phyloP scores from a whole-genome alignment of 805 yeast genomes.

The Kazachstania taianensis region DNA sequence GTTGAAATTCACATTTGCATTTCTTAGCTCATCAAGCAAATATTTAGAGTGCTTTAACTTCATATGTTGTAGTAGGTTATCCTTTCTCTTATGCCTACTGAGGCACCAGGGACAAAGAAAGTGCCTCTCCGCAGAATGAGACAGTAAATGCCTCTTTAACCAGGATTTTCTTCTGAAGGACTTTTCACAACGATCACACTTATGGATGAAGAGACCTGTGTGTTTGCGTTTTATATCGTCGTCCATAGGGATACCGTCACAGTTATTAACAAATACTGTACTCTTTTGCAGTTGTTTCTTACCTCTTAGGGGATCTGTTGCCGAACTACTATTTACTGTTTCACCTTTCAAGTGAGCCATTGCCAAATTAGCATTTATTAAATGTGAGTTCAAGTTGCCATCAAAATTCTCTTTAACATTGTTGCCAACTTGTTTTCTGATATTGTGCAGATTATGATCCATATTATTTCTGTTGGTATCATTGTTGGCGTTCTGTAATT shows the following conservation, averaged over 20 bases:
- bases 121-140: conserved; percentile 26
- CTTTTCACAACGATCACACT: conserved; percentile 25
- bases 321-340: no score
- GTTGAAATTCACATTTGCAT: conserved; percentile 6
- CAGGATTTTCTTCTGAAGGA: conserved; percentile 28
- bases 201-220: conserved; percentile 11
- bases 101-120: conserved; percentile 28
- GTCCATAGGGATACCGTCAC: background rate
- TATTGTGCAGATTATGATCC: conserved; percentile 2
- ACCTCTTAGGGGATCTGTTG: no score
- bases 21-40: conserved; percentile 16
- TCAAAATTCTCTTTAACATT: no score
- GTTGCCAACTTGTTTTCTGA: background rate
- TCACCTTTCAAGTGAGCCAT: no score
- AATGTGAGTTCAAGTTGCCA: no score
- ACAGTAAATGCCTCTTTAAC: conserved; percentile 26
- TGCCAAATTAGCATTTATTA: no score
- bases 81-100: conserved; percentile 28
- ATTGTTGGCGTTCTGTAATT: background rate
- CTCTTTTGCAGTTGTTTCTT: no score
- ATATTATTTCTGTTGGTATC: background rate
- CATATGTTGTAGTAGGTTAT: conserved; percentile 28
- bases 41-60: conserved; percentile 24
- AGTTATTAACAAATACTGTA: background rate
- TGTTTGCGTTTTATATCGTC: background rate